phyloP scores from a whole-genome alignment of 106 monocot species.

The Phalaenopsis aphrodite region DNA sequence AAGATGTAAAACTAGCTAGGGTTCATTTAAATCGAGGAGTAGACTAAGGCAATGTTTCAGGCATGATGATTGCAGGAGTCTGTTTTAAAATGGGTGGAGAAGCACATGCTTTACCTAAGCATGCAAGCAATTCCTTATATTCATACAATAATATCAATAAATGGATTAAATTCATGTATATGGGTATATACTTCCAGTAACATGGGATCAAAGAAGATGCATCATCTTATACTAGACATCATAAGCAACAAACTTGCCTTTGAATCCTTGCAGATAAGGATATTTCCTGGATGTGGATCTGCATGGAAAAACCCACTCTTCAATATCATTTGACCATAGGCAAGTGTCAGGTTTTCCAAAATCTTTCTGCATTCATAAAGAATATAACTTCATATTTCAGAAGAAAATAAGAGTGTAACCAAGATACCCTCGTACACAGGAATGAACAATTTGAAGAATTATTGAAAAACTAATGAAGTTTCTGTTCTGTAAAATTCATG shows the following conservation, averaged over 20 bases:
- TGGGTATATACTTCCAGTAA: background rate
- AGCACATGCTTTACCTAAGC: background rate
- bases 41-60: background rate
- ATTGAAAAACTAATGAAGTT: background rate
- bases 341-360: constrained; percentile 69
- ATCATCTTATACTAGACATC: background rate
- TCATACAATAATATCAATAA: background rate
- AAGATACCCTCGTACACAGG: background rate
- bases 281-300: constrained; percentile 99
- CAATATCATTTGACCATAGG: constrained; percentile 99
- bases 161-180: background rate
- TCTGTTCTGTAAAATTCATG: background rate
- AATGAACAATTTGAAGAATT: constrained; percentile 1
- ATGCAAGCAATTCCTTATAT: background rate
- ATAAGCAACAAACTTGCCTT: constrained; percentile 53
- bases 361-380: constrained; percentile 68
- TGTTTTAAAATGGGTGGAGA: too few species aligned
- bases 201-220: background rate
- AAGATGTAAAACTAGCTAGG: background rate
- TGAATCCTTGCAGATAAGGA: constrained; percentile 84
- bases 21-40: too few species aligned
- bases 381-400: background rate
- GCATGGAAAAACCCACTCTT: constrained; percentile 97
- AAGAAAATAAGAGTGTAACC: background rate
- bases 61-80: background rate